phyloP scores from a whole-genome alignment of 225 moss, liverwort and hornwort species.

The Pseudisothecium myosuroides region DNA sequence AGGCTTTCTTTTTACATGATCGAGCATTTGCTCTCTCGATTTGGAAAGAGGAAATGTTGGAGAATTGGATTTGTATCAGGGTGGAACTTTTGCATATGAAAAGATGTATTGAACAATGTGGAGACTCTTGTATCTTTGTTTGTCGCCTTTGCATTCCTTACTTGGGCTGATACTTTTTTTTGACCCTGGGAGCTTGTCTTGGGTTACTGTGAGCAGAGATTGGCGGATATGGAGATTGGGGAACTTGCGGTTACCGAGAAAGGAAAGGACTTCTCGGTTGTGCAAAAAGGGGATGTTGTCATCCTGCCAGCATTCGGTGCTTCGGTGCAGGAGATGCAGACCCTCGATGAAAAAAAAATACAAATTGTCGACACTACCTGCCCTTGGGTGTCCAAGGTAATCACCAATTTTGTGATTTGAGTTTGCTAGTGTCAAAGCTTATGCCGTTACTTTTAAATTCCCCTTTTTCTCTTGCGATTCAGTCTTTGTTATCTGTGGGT shows the following conservation, averaged over 20 bases:
- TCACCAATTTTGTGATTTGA: not conserved
- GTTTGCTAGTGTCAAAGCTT: not conserved
- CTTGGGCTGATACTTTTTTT: not conserved
- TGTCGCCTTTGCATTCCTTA: not conserved
- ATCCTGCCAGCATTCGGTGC: conserved; percentile 98
- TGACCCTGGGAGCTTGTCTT: not conserved
- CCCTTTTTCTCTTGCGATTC: not conserved
- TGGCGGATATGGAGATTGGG: conserved; percentile 53
- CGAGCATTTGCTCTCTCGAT: not conserved
- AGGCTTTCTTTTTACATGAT: not conserved
- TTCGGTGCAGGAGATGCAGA: conserved; percentile 83
- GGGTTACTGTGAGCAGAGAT: conserved; percentile 22
- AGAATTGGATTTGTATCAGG: not conserved
- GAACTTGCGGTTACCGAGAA: conserved; percentile 33
- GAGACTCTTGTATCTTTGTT: not conserved
- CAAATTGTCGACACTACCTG: conserved; percentile 99
- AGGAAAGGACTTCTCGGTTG: conserved; percentile 71
- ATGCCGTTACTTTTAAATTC: not conserved
- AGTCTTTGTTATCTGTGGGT: not conserved
- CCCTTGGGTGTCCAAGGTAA: conserved; percentile 98
- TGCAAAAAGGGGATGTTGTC: conserved; percentile 61
- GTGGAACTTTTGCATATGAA: not conserved
- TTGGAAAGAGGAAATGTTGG: not conserved
- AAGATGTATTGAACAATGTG: not conserved
- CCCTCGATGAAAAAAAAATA: conserved; percentile 63